These are phyloP conservation scores for Leptoxyphium fumago DNA, from an alignment of 2,329 filamentous ascomycete species.

Conservation along the genomic window DNA sequence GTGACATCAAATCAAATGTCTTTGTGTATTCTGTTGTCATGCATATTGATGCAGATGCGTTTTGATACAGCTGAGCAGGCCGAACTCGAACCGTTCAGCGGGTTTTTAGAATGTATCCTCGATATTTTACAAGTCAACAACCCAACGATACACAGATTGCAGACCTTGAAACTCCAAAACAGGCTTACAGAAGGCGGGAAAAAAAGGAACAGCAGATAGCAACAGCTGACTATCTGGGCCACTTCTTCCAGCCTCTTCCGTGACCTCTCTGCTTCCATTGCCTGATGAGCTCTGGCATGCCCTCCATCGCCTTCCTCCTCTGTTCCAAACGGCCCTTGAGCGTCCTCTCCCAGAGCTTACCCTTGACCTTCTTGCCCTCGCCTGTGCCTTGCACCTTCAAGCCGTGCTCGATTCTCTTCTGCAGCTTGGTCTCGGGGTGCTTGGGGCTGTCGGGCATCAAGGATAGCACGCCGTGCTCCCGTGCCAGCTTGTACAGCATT, in stretches of 20 bases:
- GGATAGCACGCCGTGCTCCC: constrained; percentile 32
- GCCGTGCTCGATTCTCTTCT: constrained; percentile 61
- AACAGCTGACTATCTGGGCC: constrained; percentile 36
- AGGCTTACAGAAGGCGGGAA: too few species aligned
- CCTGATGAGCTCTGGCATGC: constrained; percentile 83
- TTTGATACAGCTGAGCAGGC: too few species aligned
- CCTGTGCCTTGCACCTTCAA: constrained; percentile 83
- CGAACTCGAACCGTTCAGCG: too few species aligned
- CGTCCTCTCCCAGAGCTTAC: constrained; percentile 80
- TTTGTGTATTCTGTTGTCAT: too few species aligned
- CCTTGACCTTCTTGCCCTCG: constrained; percentile 86
- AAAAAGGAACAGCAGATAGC: too few species aligned
- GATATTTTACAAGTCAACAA: too few species aligned
- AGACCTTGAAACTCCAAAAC: too few species aligned
- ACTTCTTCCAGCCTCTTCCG: constrained; percentile 61
- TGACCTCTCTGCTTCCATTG: constrained; percentile 87
- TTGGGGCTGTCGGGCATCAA: constrained; percentile 20
- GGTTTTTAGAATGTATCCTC: too few species aligned
- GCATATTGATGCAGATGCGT: too few species aligned
- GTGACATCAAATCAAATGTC: too few species aligned
- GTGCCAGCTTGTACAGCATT: constrained; percentile 75
- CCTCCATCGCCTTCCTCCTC: constrained; percentile 80
- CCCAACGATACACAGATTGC: too few species aligned
- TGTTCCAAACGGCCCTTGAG: constrained; percentile 72
- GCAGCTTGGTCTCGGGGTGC: constrained; percentile 45